phyloP scores from a whole-genome alignment of 148 eudicot genomes.

The Amaranthus cruentus region DNA sequence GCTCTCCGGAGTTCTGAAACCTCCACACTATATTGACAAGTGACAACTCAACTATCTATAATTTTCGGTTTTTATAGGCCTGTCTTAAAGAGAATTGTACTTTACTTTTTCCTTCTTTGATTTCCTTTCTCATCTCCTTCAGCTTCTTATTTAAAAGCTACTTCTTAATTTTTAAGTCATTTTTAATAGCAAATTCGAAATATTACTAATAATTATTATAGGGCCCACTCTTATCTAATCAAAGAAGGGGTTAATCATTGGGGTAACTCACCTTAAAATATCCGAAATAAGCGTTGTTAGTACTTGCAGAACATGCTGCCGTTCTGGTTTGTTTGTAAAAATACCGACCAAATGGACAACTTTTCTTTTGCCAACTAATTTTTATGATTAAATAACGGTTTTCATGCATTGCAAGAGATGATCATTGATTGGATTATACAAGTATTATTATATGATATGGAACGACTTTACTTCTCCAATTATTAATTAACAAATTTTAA shows the following conservation, averaged over 20 bases:
- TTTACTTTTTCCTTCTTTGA: background rate
- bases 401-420: background rate
- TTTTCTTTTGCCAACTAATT: background rate
- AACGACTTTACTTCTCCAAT: conserved; percentile 9
- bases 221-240: background rate
- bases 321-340: background rate
- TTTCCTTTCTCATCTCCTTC: background rate
- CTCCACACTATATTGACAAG: too few species aligned
- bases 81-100: background rate
- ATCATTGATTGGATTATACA: background rate
- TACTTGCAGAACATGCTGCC: background rate
- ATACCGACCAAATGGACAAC: conserved; percentile 4
- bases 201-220: too few species aligned
- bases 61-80: too few species aligned
- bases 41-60: too few species aligned
- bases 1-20: too few species aligned
- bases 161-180: too few species aligned
- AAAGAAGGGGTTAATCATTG: background rate
- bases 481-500: background rate
- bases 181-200: too few species aligned
- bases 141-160: too few species aligned
- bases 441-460: background rate
- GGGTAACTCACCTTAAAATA: background rate
- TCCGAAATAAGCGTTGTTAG: background rate
- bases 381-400: background rate